Evolutionary conservation across 768 basidiomycete genomes (phyloP).

Genomic region (Serpula lacrymans): DNA sequence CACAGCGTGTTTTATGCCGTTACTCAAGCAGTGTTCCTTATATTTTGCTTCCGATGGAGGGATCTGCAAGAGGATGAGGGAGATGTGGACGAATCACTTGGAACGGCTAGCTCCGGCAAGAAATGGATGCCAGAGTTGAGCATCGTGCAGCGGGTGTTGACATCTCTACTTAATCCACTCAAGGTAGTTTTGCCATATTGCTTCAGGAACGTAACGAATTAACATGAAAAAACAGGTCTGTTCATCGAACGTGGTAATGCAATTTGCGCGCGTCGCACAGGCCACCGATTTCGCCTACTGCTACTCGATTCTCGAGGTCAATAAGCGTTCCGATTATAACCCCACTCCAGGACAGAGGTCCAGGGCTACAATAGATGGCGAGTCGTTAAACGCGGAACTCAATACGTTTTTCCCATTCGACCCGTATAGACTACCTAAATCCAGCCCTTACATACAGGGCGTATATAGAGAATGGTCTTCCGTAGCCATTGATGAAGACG

Average conservation of each 20-base stretch:
- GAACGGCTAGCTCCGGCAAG: slow-evolving; percentile 29
- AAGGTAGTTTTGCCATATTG: slow-evolving; percentile 47
- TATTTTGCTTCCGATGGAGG: slow-evolving; percentile 97
- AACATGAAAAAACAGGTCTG: slow-evolving; percentile 58
- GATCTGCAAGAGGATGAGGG: slow-evolving; percentile 69
- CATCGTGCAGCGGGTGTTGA: slow-evolving; percentile 75
- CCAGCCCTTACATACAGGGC: slow-evolving; percentile 69
- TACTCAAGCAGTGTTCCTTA: slow-evolving; percentile 86
- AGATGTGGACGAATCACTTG: slow-evolving; percentile 50
- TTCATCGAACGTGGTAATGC: slow-evolving; percentile 83
- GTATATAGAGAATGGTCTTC: slow-evolving; percentile 90
- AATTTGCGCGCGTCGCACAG: slow-evolving; percentile 92
- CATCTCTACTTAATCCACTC: slow-evolving; percentile 83
- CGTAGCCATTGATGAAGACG: slow-evolving; percentile 68
- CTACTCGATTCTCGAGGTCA: slow-evolving; percentile 88
- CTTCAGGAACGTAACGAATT: slow-evolving; percentile 1
- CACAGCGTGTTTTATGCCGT: slow-evolving; percentile 89
- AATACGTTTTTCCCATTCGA: slow-evolving; percentile 99
- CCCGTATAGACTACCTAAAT: slow-evolving; percentile 87
- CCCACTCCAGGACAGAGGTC: slow-evolving; percentile 21
- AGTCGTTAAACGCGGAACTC: slow-evolving; percentile 59
- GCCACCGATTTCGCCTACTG: slow-evolving; percentile 92
- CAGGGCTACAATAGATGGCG: slow-evolving; percentile 20
- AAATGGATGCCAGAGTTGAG: slow-evolving; percentile 86
- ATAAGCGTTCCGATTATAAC: slow-evolving; percentile 62